Conservation (phyloP, 2,329 filamentous ascomycete species). For the Exophiala phaeomuriformis region DNA sequence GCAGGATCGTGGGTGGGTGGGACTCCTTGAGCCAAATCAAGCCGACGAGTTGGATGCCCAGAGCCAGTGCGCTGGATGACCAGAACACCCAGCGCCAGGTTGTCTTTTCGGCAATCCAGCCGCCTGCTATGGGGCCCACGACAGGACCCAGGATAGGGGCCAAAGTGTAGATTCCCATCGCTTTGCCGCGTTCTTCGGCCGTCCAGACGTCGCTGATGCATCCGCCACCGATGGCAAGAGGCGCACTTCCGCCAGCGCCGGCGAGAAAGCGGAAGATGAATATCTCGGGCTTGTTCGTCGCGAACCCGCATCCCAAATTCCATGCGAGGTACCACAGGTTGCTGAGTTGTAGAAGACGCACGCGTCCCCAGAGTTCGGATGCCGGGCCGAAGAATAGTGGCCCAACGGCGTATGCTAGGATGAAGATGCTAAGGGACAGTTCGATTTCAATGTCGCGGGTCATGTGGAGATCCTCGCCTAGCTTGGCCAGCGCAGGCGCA, state of each 20-base stretch:
- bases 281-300: constrained; percentile 47
- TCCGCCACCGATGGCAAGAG: constrained; percentile 46
- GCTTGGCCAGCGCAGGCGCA: constrained; percentile 45
- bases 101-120: constrained; percentile 54
- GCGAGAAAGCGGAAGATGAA: constrained; percentile 53
- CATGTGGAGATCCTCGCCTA: constrained; percentile 51
- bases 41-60: constrained; percentile 53
- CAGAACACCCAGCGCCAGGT: constrained; percentile 71
- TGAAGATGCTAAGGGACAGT: constrained; percentile 49
- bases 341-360: constrained; percentile 47
- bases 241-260: constrained; percentile 53
- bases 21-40: constrained; percentile 59
- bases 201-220: constrained; percentile 52
- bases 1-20: constrained; percentile 57
- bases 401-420: constrained; percentile 49
- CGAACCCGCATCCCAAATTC: constrained; percentile 54
- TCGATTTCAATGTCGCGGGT: constrained; percentile 39
- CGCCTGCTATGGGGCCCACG: constrained; percentile 58
- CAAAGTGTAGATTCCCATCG: constrained; percentile 56
- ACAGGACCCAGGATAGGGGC: constrained; percentile 59
- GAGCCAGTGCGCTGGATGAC: constrained; percentile 57
- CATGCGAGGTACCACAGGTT: constrained; percentile 53
- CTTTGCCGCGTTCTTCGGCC: constrained; percentile 55
- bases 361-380: constrained; percentile 51
- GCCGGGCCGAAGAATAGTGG: constrained; percentile 48